Percentiles rank a stretch among this genome's conserved stretches.
These are phyloP conservation scores for Acacia acuminata DNA, from an alignment of 306 rosid species.

Conservation along the genomic window DNA sequence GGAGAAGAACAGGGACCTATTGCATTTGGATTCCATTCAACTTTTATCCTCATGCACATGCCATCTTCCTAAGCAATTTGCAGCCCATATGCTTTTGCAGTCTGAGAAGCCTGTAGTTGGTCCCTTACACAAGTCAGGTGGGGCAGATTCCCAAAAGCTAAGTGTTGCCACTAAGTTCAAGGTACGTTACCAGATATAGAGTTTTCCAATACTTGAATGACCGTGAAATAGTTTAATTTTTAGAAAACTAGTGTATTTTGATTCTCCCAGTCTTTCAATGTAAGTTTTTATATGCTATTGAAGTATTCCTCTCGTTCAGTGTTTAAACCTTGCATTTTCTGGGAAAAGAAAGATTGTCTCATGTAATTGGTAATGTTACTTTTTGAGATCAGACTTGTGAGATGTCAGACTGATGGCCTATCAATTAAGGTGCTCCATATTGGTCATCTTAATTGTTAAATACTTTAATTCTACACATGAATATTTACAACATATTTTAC, in stretches of 20 bases:
- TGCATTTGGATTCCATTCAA: conserved; percentile 93
- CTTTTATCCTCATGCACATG: conserved; percentile 92
- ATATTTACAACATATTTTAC: not conserved
- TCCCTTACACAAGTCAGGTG: conserved; percentile 84
- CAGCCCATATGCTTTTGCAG: conserved; percentile 79
- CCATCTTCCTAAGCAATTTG: conserved; percentile 88
- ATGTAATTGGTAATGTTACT: conserved; percentile 4
- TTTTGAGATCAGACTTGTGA: not conserved
- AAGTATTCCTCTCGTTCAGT: conserved; percentile 8
- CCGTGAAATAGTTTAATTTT: conserved; percentile 5
- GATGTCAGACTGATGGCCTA: conserved; percentile 13
- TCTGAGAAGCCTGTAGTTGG: conserved; percentile 92
- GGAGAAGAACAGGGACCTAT: conserved; percentile 96
- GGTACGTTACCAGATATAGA: conserved; percentile 43
- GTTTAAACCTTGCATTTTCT: conserved; percentile 9
- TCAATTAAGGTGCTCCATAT: conserved; percentile 15
- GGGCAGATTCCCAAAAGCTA: conserved; percentile 96
- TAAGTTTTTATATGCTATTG: conserved; percentile 19
- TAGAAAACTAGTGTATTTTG: not conserved
- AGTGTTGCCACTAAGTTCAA: conserved; percentile 98
- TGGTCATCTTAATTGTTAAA: conserved; percentile 18
- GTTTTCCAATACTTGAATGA: conserved; percentile 2
- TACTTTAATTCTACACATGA: not conserved
- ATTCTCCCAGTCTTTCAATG: conserved; percentile 8
- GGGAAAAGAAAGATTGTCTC: conserved; percentile 15